Conservation (phyloP, 1,139 yeast genomes). For the Fermentozyma sake region DNA sequence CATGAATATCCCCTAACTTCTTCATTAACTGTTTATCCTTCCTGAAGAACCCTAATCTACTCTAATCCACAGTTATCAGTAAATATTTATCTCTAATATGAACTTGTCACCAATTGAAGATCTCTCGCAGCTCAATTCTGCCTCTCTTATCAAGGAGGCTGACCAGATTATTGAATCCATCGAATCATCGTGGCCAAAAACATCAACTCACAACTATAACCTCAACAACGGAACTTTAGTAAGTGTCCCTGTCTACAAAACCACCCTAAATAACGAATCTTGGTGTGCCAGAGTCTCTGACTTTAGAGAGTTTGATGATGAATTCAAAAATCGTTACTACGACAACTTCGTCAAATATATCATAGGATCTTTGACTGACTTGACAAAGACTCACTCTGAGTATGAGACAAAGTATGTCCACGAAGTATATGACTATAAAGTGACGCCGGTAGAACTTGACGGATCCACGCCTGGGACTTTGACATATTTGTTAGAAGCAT, state of each 20-base stretch:
- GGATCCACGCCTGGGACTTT: constrained; percentile 6
- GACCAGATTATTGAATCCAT: constrained; percentile 11
- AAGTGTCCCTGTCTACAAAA: constrained; percentile 13
- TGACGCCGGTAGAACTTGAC: constrained; percentile 12
- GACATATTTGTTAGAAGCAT: constrained; percentile 25
- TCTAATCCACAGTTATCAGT: too few relatives aligned
- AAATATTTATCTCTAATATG: too few relatives aligned
- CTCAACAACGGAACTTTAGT: constrained; percentile 8
- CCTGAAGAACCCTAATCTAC: too few relatives aligned
- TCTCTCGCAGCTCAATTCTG: constrained; percentile 10
- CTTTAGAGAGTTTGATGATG: constrained; percentile 13
- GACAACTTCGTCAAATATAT: constrained; percentile 12
- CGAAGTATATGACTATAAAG: constrained; percentile 21
- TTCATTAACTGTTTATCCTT: too few relatives aligned
- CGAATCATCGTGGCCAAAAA: constrained; percentile 12
- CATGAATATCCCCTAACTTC: too few relatives aligned
- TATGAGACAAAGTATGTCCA: constrained; percentile 33
- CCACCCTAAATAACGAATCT: constrained; percentile 13
- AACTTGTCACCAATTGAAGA: constrained; percentile 10
- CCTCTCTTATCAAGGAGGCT: constrained; percentile 11
- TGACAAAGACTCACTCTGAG: constrained; percentile 28
- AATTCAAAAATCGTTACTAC: constrained; percentile 12
- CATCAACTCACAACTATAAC: constrained; percentile 10
- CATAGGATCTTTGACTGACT: constrained; percentile 15
- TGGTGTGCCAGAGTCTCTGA: constrained; percentile 21